Conservation (phyloP, 75 land plant species). For the Adiantum capillusveneris region DNA sequence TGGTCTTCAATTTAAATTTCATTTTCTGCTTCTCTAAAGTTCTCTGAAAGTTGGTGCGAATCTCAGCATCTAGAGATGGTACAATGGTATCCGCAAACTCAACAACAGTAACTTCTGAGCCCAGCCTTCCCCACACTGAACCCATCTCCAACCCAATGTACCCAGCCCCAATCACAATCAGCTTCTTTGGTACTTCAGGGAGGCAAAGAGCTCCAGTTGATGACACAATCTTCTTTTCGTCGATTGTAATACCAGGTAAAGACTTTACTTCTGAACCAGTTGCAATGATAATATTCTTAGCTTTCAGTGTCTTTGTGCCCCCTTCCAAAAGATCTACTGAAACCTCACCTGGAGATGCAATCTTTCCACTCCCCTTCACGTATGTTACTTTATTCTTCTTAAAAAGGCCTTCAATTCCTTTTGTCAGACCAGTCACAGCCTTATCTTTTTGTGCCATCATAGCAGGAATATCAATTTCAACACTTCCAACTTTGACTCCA, state of each 20-base stretch:
- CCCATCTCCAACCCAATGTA: conserved; percentile 99
- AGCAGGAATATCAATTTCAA: conserved; percentile 75
- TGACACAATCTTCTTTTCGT: conserved; percentile 90
- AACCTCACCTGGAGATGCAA: conserved; percentile 63
- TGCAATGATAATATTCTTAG: conserved; percentile 86
- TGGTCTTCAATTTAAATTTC: conserved; percentile 96
- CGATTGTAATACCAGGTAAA: conserved; percentile 85
- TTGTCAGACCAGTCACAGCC: conserved; percentile 73
- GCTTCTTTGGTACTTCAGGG: conserved; percentile 72
- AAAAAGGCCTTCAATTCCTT: conserved; percentile 89
- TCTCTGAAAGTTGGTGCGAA: conserved; percentile 73
- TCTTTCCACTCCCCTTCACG: conserved; percentile 88
- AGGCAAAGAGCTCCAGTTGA: conserved; percentile 88
- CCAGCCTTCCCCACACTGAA: conserved; percentile 90
- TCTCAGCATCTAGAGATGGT: conserved; percentile 86
- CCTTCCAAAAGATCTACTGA: conserved; percentile 72
- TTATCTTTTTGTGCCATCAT: conserved; percentile 94
- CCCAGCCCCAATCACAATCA: conserved; percentile 91
- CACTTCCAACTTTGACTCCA: conserved; percentile 69
- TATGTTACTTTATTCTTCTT: conserved; percentile 95
- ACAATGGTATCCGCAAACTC: conserved; percentile 89
- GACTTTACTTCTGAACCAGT: conserved; percentile 90
- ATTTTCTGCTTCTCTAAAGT: conserved; percentile 90
- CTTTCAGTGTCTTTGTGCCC: conserved; percentile 56
- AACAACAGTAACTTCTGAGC: conserved; percentile 90